phyloP scores from a whole-genome alignment of 176 grass and related monocot species.

The Tillandsia fasciculata region DNA sequence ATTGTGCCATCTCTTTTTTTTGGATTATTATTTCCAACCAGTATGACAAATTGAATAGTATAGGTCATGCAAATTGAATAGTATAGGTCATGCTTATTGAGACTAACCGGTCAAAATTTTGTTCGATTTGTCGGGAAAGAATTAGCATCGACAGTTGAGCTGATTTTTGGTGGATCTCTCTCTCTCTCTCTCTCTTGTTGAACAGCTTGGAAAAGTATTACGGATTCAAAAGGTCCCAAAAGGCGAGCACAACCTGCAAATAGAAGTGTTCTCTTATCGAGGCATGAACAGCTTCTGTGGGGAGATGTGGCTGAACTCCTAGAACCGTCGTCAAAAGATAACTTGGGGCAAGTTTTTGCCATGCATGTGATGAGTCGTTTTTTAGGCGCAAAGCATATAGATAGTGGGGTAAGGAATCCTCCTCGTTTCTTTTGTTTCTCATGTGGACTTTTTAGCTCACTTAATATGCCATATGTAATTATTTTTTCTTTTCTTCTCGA shows the following conservation, averaged over 20 bases:
- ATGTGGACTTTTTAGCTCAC: not conserved
- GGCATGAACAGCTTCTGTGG: conserved; percentile 67
- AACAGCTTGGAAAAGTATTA: conserved; percentile 75
- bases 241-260: conserved; percentile 24
- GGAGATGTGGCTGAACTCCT: conserved; percentile 43
- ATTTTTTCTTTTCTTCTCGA: not conserved
- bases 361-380: conserved; percentile 56
- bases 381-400: conserved; percentile 53
- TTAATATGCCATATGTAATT: not conserved
- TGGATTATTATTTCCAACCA: not conserved
- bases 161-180: not conserved
- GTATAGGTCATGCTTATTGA: not conserved
- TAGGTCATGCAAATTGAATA: too few species aligned
- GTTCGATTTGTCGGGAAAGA: not conserved
- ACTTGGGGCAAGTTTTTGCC: conserved; percentile 49
- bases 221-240: conserved; percentile 58
- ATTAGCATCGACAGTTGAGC: not conserved
- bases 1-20: not conserved
- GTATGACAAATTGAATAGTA: too few species aligned
- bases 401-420: conserved; percentile 46
- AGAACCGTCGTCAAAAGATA: conserved; percentile 48
- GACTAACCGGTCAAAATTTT: not conserved
- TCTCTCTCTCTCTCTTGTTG: conserved; percentile 12
- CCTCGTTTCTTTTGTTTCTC: not conserved
- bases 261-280: conserved; percentile 46